Evolutionary conservation across 805 yeast species (phyloP).

Genomic region (Kuraishia hungarica): DNA sequence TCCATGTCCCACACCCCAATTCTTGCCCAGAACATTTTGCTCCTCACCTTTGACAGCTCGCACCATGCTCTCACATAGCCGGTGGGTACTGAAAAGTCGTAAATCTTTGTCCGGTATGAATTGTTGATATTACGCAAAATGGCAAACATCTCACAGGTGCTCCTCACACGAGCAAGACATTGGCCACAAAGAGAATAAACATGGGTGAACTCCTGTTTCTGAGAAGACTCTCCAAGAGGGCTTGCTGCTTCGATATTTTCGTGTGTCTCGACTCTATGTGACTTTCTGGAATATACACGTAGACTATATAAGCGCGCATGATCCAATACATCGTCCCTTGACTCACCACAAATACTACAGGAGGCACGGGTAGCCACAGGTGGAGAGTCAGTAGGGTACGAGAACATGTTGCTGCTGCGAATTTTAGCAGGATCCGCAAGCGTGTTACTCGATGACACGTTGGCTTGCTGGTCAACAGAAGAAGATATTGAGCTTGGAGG

Average conservation of each 20-base stretch:
- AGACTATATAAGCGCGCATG: slow-evolving; percentile 73
- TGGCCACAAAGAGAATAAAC: slow-evolving; percentile 71
- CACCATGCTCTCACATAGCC: slow-evolving; percentile 43
- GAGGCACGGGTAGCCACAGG: slow-evolving; percentile 71
- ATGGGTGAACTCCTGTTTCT: slow-evolving; percentile 19
- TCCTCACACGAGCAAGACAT: slow-evolving; percentile 72
- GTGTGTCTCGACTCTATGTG: slow-evolving; percentile 7
- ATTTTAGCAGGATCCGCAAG: slow-evolving; percentile 9
- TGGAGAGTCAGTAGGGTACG: slow-evolving; percentile 38
- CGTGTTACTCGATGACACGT: slow-evolving; percentile 2
- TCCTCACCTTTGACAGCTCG: slow-evolving; percentile 54
- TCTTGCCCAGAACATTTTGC: slow-evolving; percentile 76
- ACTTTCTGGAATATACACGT: slow-evolving; percentile 30
- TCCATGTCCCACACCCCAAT: slow-evolving; percentile 65
- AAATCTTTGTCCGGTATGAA: slow-evolving; percentile 35
- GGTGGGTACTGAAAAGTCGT: slow-evolving; percentile 43
- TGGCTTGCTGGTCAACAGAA: too few species aligned
- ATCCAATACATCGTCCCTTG: slow-evolving; percentile 57
- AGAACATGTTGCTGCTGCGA: slow-evolving; percentile 22
- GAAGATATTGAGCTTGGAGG: slow-evolving; percentile 4
- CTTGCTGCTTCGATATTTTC: neutral
- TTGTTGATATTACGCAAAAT: slow-evolving; percentile 55
- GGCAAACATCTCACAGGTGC: slow-evolving; percentile 76
- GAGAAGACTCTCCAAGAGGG: neutral
- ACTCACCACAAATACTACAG: slow-evolving; percentile 83